Evolutionary conservation across 257 asterid genomes (phyloP).

Genomic region (Coffea canephora): DNA sequence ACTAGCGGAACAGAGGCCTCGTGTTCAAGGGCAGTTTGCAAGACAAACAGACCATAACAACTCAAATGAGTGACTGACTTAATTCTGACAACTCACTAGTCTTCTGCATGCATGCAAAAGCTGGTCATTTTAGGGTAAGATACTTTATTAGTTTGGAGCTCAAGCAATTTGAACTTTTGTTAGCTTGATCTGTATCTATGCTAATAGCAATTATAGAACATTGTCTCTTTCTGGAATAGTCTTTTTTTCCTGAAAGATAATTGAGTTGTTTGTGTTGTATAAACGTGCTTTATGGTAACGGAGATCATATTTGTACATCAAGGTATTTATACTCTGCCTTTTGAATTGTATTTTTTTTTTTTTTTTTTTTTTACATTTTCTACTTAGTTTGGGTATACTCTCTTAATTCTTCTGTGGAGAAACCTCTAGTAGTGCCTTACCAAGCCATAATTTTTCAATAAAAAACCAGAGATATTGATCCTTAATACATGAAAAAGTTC

Average conservation of each 20-base stretch:
- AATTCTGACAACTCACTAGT: not conserved
- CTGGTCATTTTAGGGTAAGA: slow-evolving; percentile 3
- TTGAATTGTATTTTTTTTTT: not conserved
- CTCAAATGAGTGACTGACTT: slow-evolving; percentile 40
- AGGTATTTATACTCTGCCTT: not conserved
- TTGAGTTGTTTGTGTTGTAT: slow-evolving; percentile 3
- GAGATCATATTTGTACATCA: not conserved
- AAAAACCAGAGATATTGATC: not conserved
- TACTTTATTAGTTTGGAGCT: not conserved
- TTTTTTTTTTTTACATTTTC: not conserved
- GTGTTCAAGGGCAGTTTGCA: slow-evolving; percentile 63
- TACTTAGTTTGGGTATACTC: not conserved
- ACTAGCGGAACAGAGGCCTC: slow-evolving; percentile 65
- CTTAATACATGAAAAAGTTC: not conserved
- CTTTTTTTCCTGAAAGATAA: not conserved
- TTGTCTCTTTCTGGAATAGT: not conserved
- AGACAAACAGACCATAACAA: slow-evolving; percentile 41
- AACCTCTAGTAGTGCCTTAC: no score
- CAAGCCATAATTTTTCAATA: not conserved
- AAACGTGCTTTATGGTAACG: not conserved
- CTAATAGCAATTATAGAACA: not conserved
- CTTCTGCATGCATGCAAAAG: not conserved
- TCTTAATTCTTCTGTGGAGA: not conserved
- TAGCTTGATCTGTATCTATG: not conserved
- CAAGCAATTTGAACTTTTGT: not conserved